phyloP scores from a whole-genome alignment of 306 rosid genomes.

The Sesbania bispinosa region DNA sequence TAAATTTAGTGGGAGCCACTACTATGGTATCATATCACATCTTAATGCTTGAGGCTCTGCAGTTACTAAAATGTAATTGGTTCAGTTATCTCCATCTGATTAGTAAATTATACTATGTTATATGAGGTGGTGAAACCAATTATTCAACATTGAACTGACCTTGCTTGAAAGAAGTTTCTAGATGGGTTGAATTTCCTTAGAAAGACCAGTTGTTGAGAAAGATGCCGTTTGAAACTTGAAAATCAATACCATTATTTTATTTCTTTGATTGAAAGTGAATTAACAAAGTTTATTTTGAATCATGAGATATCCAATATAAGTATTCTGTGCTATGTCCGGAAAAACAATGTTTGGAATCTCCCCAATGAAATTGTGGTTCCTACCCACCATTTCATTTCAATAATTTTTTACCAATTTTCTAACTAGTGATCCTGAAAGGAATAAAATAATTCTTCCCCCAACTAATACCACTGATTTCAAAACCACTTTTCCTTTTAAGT shows the following conservation, averaged over 20 bases:
- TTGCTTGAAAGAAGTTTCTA: neutral
- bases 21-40: neutral
- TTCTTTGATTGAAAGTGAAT: neutral
- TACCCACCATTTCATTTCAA: neutral
- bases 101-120: neutral
- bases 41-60: no score
- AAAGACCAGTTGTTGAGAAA: neutral
- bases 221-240: neutral
- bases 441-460: slow-evolving; percentile 6
- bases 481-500: slow-evolving; percentile 9
- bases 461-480: slow-evolving; percentile 2
- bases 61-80: neutral
- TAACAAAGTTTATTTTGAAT: neutral
- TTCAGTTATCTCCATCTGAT: neutral
- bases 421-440: neutral
- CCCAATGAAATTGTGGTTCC: neutral
- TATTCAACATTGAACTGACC: slow-evolving; percentile 14
- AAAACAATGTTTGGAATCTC: neutral
- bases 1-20: neutral
- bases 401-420: neutral
- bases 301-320: neutral
- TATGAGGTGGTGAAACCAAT: slow-evolving; percentile 9
- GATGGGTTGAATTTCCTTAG: slow-evolving; percentile 9
- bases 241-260: slow-evolving; percentile 6
- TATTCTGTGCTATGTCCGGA: neutral